Conservation (phyloP, 805 yeast species). For the Kazachstania viticola region DNA sequence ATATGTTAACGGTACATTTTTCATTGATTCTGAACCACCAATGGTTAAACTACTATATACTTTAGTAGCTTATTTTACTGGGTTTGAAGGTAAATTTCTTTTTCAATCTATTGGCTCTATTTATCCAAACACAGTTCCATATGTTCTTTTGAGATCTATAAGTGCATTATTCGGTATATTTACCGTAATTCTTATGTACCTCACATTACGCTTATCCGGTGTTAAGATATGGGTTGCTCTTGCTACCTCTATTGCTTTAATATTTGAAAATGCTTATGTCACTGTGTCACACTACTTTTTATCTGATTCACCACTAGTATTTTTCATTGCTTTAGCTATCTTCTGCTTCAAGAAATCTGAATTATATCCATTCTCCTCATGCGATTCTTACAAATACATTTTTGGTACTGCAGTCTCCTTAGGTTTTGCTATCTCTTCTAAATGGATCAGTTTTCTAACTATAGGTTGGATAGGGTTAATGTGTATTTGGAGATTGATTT, state of each 20-base stretch:
- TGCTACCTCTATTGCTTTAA: conserved; percentile 41
- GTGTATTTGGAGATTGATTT: conserved; percentile 54
- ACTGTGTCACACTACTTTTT: conserved; percentile 67
- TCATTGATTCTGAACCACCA: conserved; percentile 73
- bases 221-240: conserved; percentile 54
- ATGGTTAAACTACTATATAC: conserved; percentile 64
- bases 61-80: conserved; percentile 51
- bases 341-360: conserved; percentile 58
- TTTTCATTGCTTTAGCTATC: conserved; percentile 62
- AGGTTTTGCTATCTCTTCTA: conserved; percentile 62
- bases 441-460: conserved; percentile 77
- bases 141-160: conserved; percentile 53
- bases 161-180: conserved; percentile 59
- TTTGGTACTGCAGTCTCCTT: conserved; percentile 50
- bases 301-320: conserved; percentile 63
- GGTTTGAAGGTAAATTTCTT: conserved; percentile 58
- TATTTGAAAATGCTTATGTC: conserved; percentile 53
- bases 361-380: conserved; percentile 46
- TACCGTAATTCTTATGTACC: conserved; percentile 51
- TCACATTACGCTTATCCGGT: conserved; percentile 66
- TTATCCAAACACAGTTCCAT: conserved; percentile 49
- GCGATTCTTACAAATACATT: conserved; percentile 46
- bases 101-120: conserved; percentile 53
- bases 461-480: conserved; percentile 61
- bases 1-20: conserved; percentile 52